A percentile compares a stretch with the other conserved stretches of the same genome.
These are phyloP conservation scores for Leccinum fallax DNA, from an alignment of 1,284 basidiomycete species.

Conservation along the genomic window DNA sequence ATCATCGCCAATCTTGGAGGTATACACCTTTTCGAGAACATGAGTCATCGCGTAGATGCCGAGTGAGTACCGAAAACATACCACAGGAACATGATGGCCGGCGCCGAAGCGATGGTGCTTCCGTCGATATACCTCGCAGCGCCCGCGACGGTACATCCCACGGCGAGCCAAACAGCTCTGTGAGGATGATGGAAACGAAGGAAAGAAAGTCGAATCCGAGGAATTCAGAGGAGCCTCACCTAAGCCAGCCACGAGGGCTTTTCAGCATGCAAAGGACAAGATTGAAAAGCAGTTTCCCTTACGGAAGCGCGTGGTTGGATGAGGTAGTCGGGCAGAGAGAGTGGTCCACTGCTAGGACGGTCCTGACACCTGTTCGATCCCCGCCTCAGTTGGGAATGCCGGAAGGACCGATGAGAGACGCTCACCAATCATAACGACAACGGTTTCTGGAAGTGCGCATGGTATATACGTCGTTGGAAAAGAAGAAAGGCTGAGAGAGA, in stretches of 20 bases:
- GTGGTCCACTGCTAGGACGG: constrained; percentile 64
- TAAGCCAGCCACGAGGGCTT: constrained; percentile 20
- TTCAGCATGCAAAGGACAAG: constrained; percentile 25
- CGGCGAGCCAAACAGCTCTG: constrained; percentile 79
- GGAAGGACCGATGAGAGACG: constrained; percentile 70
- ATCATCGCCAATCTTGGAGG: constrained; percentile 80
- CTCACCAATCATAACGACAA: constrained; percentile 75
- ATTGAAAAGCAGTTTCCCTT: constrained; percentile 4
- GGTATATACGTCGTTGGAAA: neutral
- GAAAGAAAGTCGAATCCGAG: constrained; percentile 86
- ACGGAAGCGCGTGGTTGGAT: constrained; percentile 57
- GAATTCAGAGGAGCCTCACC: constrained; percentile 81
- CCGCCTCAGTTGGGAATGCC: constrained; percentile 86
- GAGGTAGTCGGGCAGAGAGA: constrained; percentile 65
- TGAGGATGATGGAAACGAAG: constrained; percentile 76
- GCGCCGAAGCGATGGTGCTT: constrained; percentile 62
- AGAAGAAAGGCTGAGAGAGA: neutral
- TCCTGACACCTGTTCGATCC: constrained; percentile 66
- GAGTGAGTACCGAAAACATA: constrained; percentile 15
- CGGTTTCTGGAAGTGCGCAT: constrained; percentile 50
- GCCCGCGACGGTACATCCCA: constrained; percentile 74
- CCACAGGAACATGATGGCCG: constrained; percentile 81
- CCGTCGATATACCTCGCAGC: constrained; percentile 74
- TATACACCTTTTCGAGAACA: constrained; percentile 58
- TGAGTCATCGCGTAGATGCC: constrained; percentile 1